Evolutionary conservation across 306 rosid genomes (phyloP), one percentile per base, ranked within the genome.

Genomic region (Cucumis cinereus): DNA sequence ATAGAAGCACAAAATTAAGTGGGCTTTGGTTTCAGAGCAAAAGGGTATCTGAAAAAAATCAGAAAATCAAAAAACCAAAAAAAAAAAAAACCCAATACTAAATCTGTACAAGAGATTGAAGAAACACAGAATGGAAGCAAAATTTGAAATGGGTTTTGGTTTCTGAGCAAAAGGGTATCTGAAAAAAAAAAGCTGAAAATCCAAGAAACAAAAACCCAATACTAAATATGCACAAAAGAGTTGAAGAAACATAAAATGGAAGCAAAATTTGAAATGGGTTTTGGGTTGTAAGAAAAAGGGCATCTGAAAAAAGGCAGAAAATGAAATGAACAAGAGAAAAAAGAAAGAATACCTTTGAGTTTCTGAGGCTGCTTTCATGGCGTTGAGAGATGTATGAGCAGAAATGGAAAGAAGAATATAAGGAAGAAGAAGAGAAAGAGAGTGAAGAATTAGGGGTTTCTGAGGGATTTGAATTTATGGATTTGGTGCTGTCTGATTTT

Each of bases 401-500:
- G 47, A 33, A n/a, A 54, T 54, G 12, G 35, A 73, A 55, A 23
- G 26, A 52, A 36, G 52, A 20, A 47, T 10, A 40, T 7, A 3
- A 36, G 24, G 77, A 53, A 5, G 33, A 38, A 6, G 63, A 53
- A 20, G 59, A 36, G 24, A 13, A 33, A 16, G 30, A 16, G 54
- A 16, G 38, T 24, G 53, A 59, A 20, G 64, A 43, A 24, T 33
- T 59, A 41, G 50, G 55, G 70, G 17, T 75, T 58, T 0, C 57
- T 43, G 52, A 59, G 17, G 58, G 24, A 10, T 26, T 38, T 38
- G 68, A 57, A 52, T 24, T 47, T 24, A 71, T 12, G 38, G 15
- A 13, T 71, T 23, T 35, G 62, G 36, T 6, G 77, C 63, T 73
- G 77, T 73, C 77, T 53, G 77, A 74, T 74, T 30, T 24, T 36